Evolutionary conservation across 2,329 filamentous ascomycete genomes (phyloP), one percentile per base, ranked within the genome.

Genomic region (Teratosphaeria gauchensis): DNA sequence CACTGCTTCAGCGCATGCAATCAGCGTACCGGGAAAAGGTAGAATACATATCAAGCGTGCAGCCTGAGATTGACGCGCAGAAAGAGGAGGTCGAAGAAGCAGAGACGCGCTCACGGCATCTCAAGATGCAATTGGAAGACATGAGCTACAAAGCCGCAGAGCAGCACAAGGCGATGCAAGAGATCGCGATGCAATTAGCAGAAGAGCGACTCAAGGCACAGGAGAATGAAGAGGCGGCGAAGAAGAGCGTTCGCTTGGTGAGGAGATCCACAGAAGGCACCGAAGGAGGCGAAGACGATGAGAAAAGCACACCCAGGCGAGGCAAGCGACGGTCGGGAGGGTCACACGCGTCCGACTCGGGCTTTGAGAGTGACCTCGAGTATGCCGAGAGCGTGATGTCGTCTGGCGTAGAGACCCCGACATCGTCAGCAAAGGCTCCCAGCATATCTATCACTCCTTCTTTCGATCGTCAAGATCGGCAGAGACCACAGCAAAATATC

Each of bases 21-120:
- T 70, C 72, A 4, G 81, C 82, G 2, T 84, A 86, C 69, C 80
- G 79, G 62, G 72, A 78, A 60, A 76, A 80, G 59, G 75, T 74
- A 0, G 75, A 77, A 56, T 75, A 76, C 32, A 72, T 85, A 51
- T 75, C 78, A 46, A 77, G 80, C 61, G 75, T 78, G 3, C 72
- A 78, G 38, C 79, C 78, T 3, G 82, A 84, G 64, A 79, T 82
- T 60, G 79, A 78, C 56, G 79, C 80, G 11, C 80, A 82, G 63
- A 75, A 77, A n/a, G 83, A 85, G 62, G 84, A 86, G 68, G 75
- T 83, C 0, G 82, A 84, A 61, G 83, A 85, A 64, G 78, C 82
- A 14, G 77, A 83, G 35, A 83, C 81, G 46, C 76, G 82, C 7
- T 77, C 80, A 14, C 74, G 77, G 42, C 80, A 84, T 64, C 72